Evolutionary conservation across 208 protist genomes (phyloP).

Genomic region (Trypanosoma caninum): DNA sequence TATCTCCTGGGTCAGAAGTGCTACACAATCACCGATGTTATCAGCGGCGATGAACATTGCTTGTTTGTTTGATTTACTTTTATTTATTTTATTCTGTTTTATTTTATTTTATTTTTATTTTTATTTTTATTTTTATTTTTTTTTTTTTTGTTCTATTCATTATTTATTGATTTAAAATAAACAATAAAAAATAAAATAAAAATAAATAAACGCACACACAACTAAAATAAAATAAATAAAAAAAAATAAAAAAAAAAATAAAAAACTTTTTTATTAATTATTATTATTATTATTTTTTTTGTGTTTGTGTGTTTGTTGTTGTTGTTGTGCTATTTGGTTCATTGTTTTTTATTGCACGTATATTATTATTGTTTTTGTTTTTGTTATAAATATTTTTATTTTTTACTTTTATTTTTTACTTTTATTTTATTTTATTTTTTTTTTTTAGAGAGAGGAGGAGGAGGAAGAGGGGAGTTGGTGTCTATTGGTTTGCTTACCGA

Average conservation of each 20-base stretch:
- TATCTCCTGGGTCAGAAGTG: conserved; percentile 1
- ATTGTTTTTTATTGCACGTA: background rate
- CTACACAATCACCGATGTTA: conserved; percentile 2
- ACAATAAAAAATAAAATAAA: background rate
- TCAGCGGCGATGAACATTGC: background rate
- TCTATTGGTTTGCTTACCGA: no score
- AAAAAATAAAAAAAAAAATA: conserved; percentile 3
- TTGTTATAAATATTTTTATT: conserved; percentile 1
- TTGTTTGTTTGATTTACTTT: background rate
- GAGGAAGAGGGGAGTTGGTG: no score
- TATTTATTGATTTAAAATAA: background rate
- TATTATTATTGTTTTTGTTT: conserved; percentile 4
- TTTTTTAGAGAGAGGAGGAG: no score
- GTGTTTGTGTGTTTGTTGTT: conserved; percentile 4
- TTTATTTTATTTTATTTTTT: conserved; percentile 34
- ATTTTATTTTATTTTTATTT: conserved; percentile 9
- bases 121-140: conserved; percentile 1
- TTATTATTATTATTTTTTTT: conserved; percentile 7
- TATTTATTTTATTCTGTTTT: background rate
- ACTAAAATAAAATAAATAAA: background rate
- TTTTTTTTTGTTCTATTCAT: background rate
- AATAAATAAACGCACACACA: background rate
- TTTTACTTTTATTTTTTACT: conserved; percentile 21
- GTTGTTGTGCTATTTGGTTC: background rate
- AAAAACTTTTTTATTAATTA: background rate